Evolutionary conservation across 2,329 filamentous ascomycete species (phyloP).

Genomic region (Claviceps citrina): DNA sequence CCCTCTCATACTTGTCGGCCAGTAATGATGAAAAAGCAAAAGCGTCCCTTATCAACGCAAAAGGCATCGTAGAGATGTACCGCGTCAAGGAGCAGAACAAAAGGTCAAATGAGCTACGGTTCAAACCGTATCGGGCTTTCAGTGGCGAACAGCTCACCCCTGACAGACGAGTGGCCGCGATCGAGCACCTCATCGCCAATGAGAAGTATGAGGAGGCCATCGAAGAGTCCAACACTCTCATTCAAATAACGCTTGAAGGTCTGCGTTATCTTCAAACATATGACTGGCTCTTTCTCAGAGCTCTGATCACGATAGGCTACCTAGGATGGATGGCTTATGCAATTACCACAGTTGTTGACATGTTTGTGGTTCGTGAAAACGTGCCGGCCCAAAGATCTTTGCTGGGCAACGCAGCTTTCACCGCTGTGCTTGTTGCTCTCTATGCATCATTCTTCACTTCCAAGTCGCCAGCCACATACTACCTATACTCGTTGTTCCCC

Average conservation of each 20-base stretch:
- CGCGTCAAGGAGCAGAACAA: constrained; percentile 83
- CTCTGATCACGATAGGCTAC: constrained; percentile 79
- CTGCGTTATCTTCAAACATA: constrained; percentile 93
- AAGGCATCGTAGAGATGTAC: constrained; percentile 88
- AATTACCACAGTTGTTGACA: constrained; percentile 70
- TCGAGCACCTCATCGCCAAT: constrained; percentile 50
- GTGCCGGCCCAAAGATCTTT: constrained; percentile 47
- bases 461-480: constrained; percentile 69
- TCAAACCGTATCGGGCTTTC: constrained; percentile 59
- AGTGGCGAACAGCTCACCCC: constrained; percentile 46
- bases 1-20: constrained; percentile 65
- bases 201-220: constrained; percentile 65
- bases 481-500: constrained; percentile 44
- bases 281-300: constrained; percentile 89
- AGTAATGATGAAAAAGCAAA: constrained; percentile 62
- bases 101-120: constrained; percentile 57
- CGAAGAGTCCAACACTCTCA: constrained; percentile 57
- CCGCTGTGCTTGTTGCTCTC: constrained; percentile 56
- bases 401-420: constrained; percentile 49
- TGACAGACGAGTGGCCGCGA: constrained; percentile 50
- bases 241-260: constrained; percentile 63
- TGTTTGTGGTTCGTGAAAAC: constrained; percentile 14
- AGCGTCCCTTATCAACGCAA: constrained; percentile 70
- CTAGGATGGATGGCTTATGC: constrained; percentile 92
- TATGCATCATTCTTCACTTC: constrained; percentile 71